Evolutionary conservation across 2,329 filamentous ascomycete species (phyloP).

Genomic region (Penicillium sp.): DNA sequence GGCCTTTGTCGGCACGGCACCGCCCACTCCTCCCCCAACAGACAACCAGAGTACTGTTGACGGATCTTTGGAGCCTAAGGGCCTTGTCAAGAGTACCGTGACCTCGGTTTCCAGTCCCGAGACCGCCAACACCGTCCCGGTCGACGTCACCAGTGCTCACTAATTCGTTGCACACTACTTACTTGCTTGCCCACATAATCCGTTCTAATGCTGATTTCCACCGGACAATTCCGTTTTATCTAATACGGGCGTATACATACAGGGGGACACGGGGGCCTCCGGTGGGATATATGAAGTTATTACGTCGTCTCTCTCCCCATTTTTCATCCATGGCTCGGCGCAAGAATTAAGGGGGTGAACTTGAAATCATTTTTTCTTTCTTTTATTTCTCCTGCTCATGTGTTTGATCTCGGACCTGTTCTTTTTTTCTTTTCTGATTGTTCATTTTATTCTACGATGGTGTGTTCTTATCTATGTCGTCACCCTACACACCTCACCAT

Average conservation of each 20-base stretch:
- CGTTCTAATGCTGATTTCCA: constrained; percentile 22
- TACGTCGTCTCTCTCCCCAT: constrained; percentile 24
- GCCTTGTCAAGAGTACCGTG: constrained; percentile 34
- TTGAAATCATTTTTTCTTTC: constrained; percentile 5
- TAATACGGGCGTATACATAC: constrained; percentile 41
- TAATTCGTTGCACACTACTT: constrained; percentile 28
- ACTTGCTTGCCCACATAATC: constrained; percentile 25
- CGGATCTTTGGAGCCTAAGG: constrained; percentile 40
- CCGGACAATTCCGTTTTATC: constrained; percentile 24
- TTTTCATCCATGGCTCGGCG: constrained; percentile 36
- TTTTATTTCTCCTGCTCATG: constrained; percentile 13
- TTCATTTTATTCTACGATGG: constrained; percentile 16
- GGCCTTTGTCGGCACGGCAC: constrained; percentile 53
- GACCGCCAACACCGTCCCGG: constrained; percentile 25
- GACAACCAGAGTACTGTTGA: constrained; percentile 63
- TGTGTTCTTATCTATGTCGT: constrained; percentile 5
- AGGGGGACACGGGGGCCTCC: constrained; percentile 28
- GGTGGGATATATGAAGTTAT: constrained; percentile 33
- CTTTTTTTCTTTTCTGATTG: constrained; percentile 17
- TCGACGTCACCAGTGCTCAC: constrained; percentile 26
- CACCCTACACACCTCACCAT: constrained; percentile 1
- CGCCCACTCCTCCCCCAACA: constrained; percentile 66
- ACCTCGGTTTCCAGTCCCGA: constrained; percentile 33
- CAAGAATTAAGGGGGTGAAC: constrained; percentile 17
- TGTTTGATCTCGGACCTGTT: constrained; percentile 7